Evolutionary conservation across 495 filamentous ascomycete genomes (phyloP), one percentile per base, ranked within the genome.

Genomic region (Aspergillus wentii): DNA sequence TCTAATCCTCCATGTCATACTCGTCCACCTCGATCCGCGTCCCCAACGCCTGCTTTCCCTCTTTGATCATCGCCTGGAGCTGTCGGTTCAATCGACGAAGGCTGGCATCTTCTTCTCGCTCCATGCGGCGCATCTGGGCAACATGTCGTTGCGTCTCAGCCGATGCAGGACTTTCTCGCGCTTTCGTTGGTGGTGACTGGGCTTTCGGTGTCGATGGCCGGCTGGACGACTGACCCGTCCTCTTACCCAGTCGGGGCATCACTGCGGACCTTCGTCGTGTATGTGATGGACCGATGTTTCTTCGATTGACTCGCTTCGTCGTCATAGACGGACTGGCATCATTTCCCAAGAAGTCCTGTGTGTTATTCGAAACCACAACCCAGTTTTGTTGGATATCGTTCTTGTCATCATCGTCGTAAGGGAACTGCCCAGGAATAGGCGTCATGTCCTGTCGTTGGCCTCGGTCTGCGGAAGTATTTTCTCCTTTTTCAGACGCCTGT

Each of bases 21-120:
- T 80, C 76, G 41, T 83, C 77, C 31, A 97, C 74, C 51, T 87
- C 82, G 13, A 88, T 70, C 34, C 69, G 89, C 21, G 86, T 85
- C 8, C 86, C 88, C 15, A 96, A 52, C 9, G 92, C 92, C 52
- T 92, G 85, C 53, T 82, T 85, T 0, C 88, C 92, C 57, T 96
- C 82, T 6, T 80, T 61, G 29, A 98, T 94, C 86, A 98, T 87
- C 20, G 74, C 80, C 49, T 83, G 77, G 17, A 96, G 62, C 49
- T 82, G 79, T 25, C 77, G 70, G 52, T 91, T 92, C 57, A 96
- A 76, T 15, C 81, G 76, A 38, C 77, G 76, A 35, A 98, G 74
- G 35, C 81, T 80, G 28, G 78, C 76, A 49, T 96, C 90, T 13
- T 82, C 78, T 47, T 92, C 86, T 30, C 79, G 70, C 46, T 95